Evolutionary conservation across 2,329 filamentous ascomycete species (phyloP).

Genomic region (Macrophomina pseudophaseolina): DNA sequence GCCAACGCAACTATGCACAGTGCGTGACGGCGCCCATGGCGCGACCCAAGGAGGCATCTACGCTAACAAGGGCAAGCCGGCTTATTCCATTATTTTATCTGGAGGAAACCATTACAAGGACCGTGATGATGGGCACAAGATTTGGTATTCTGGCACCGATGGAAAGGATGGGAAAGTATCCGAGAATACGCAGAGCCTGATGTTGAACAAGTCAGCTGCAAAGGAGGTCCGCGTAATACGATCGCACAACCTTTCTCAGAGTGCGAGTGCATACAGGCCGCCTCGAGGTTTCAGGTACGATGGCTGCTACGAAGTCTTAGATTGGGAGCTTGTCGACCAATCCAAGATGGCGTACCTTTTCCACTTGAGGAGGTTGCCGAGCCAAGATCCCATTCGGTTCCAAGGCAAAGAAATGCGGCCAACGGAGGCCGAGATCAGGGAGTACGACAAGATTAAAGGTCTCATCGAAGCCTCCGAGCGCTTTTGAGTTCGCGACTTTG

Average conservation of each 20-base stretch:
- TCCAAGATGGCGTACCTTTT: slow-evolving; percentile 55
- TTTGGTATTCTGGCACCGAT: slow-evolving; percentile 60
- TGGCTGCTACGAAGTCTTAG: slow-evolving; percentile 58
- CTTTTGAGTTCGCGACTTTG: not conserved
- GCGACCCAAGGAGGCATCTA: slow-evolving; percentile 56
- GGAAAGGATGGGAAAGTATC: slow-evolving; percentile 38
- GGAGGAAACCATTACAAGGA: slow-evolving; percentile 53
- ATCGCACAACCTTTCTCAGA: slow-evolving; percentile 43
- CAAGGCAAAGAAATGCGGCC: slow-evolving; percentile 49
- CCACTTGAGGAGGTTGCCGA: slow-evolving; percentile 48
- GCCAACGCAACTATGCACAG: slow-evolving; percentile 56
- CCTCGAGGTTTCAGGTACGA: slow-evolving; percentile 61
- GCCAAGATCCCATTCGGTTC: slow-evolving; percentile 56
- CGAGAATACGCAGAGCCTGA: slow-evolving; percentile 49
- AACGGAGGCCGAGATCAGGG: slow-evolving; percentile 45
- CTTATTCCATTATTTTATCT: slow-evolving; percentile 62
- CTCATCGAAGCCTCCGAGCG: slow-evolving; percentile 17
- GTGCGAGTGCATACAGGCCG: slow-evolving; percentile 51
- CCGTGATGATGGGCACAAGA: slow-evolving; percentile 54
- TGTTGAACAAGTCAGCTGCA: slow-evolving; percentile 43
- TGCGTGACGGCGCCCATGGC: slow-evolving; percentile 62
- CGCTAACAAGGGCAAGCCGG: slow-evolving; percentile 53
- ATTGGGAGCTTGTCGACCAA: slow-evolving; percentile 46
- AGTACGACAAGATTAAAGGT: slow-evolving; percentile 18
- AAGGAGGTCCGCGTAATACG: slow-evolving; percentile 59